phyloP scores from a whole-genome alignment of 352 stramenopile genomes.

The Phytophthora tentaculata region DNA sequence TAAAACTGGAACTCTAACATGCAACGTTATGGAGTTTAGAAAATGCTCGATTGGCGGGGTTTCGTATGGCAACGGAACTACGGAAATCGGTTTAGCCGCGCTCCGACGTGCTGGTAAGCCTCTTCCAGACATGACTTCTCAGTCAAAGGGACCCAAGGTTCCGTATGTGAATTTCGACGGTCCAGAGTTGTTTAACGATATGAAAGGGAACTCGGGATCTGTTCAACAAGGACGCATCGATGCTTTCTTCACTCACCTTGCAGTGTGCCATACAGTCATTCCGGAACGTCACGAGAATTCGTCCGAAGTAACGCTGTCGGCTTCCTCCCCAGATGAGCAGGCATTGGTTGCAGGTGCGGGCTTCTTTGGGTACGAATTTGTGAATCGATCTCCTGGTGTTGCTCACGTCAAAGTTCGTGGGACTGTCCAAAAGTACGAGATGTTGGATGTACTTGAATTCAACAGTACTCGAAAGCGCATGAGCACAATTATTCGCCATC shows the following conservation, averaged over 20 bases:
- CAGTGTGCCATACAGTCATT: conserved; percentile 97
- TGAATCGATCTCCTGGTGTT: conserved; percentile 65
- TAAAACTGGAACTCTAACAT: conserved; percentile 99
- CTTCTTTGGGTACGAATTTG: conserved; percentile 81
- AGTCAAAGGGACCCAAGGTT: conserved; percentile 38
- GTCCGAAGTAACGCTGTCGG: conserved; percentile 63
- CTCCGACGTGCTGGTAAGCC: conserved; percentile 67
- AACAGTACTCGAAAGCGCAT: conserved; percentile 94
- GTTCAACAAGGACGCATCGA: conserved; percentile 65
- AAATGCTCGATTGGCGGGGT: conserved; percentile 92
- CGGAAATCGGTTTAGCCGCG: conserved; percentile 78
- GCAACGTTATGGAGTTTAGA: conserved; percentile 98
- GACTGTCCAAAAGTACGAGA: conserved; percentile 56
- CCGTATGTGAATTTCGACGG: conserved; percentile 83
- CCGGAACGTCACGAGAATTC: conserved; percentile 92
- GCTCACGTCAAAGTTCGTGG: conserved; percentile 59
- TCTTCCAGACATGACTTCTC: conserved; percentile 38
- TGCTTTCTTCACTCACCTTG: conserved; percentile 86
- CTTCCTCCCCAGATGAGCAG: conserved; percentile 88
- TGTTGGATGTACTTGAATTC: conserved; percentile 93
- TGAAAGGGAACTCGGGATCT: conserved; percentile 58
- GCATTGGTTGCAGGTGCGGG: conserved; percentile 80
- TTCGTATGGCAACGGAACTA: conserved; percentile 90
- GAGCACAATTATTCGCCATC: conserved; percentile 88
- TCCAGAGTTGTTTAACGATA: conserved; percentile 67